These are phyloP conservation scores for Ilyonectria robusta DNA, from an alignment of 2,329 filamentous ascomycete genomes.

Conservation along the genomic window DNA sequence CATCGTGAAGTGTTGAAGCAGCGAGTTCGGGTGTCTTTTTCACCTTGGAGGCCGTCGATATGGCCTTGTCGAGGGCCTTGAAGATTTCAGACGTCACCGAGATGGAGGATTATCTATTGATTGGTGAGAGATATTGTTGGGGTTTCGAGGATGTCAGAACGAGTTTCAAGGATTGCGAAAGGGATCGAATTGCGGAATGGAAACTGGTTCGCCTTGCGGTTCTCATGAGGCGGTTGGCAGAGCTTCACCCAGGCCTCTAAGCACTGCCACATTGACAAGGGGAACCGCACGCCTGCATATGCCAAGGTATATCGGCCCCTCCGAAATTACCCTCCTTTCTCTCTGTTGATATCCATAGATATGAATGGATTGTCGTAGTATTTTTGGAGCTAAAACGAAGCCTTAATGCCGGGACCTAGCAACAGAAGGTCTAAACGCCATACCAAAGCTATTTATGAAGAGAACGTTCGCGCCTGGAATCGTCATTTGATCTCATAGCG, in stretches of 20 bases:
- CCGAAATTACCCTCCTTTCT: not conserved
- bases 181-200: not conserved
- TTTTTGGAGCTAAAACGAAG: not conserved
- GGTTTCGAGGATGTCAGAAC: not conserved
- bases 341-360: not conserved
- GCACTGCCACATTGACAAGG: conserved; percentile 9
- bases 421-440: not conserved
- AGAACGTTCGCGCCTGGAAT: too few species aligned
- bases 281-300: not conserved
- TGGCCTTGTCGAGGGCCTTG: conserved; percentile 17
- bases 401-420: not conserved
- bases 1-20: conserved; percentile 6
- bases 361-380: not conserved
- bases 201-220: not conserved
- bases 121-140: not conserved
- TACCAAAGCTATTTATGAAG: not conserved
- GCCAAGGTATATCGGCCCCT: not conserved
- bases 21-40: conserved; percentile 13
- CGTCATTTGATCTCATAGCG: not conserved
- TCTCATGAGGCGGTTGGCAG: not conserved
- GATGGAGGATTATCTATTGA: not conserved
- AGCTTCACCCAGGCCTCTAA: not conserved
- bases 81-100: conserved; percentile 11
- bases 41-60: conserved; percentile 8
- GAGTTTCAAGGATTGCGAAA: not conserved